Evolutionary conservation across 768 basidiomycete genomes (phyloP).

Genomic region (Kwoniella dendrophila): DNA sequence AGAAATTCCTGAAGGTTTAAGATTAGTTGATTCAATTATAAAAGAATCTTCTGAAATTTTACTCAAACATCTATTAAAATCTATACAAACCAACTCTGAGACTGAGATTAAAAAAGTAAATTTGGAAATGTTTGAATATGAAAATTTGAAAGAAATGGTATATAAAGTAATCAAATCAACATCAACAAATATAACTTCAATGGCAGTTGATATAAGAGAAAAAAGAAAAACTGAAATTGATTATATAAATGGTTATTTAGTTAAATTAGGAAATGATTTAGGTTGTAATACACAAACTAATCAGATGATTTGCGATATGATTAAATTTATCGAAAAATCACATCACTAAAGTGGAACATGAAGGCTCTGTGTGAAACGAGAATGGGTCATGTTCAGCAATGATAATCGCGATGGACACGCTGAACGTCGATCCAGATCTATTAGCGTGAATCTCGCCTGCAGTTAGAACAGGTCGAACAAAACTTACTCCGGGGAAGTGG

Average conservation of each 20-base stretch:
- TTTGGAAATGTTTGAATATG: constrained; percentile 4
- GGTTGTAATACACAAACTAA: constrained; percentile 63
- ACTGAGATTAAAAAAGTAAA: background rate
- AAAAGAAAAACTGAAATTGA: constrained; percentile 73
- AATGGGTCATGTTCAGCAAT: too few relatives aligned
- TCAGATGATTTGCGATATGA: constrained; percentile 46
- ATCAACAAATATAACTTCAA: constrained; percentile 73
- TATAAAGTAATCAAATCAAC: constrained; percentile 60
- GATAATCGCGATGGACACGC: too few relatives aligned
- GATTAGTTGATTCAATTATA: constrained; percentile 54
- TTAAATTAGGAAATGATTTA: constrained; percentile 65
- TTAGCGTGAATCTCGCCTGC: too few relatives aligned
- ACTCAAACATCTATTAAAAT: constrained; percentile 55
- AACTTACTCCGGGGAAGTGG: too few relatives aligned
- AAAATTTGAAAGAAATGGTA: constrained; percentile 7
- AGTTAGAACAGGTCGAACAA: too few relatives aligned
- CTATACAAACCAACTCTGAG: constrained; percentile 8
- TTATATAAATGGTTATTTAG: constrained; percentile 79
- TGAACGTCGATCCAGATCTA: too few relatives aligned
- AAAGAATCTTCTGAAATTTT: constrained; percentile 72
- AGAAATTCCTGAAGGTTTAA: background rate
- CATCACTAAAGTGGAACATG: background rate
- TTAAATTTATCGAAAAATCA: constrained; percentile 44
- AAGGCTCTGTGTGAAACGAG: background rate
- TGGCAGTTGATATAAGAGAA: constrained; percentile 70